Evolutionary conservation across 768 basidiomycete genomes (phyloP), one percentile per base, ranked within the genome.

Genomic region (Hericium erinaceus): DNA sequence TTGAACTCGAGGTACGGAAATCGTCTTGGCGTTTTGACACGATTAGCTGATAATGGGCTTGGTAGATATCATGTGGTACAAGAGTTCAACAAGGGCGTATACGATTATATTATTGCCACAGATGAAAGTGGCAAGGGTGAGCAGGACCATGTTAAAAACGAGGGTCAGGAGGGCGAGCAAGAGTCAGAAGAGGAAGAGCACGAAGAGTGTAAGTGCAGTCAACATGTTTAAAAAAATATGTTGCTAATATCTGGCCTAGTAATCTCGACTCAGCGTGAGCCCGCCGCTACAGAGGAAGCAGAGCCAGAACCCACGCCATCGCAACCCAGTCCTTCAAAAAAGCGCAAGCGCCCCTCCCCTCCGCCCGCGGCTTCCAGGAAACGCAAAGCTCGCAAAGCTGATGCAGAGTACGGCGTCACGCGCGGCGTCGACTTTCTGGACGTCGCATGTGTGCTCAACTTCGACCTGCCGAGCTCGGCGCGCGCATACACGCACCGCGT

Each of bases 81-180:
- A 65, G 97, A 98, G 70, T 99, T 99, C 67, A 99, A 99, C 71
- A 90, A 92, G 64, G 97, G 97, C 2, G 92, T 97, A 8, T 98
- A 98, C 65, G 94, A 99, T 68, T 98, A 98, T 69, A 93, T 98
- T 61, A 97, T 99, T 56, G 97, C 97, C 0, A 95, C 95, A 10
- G 95, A 98, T 67, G 97, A 98, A 72, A 84, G 83, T 57, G 81
- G 83, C 0, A 74, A 76, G 3, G 75, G 74, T 3, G 73, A 75
- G 1, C 80, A 80, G 57, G 73, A 73, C 15, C 82, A 84, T 56
- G 69, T 69, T n/a, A 77, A 76, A 10, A 71, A 72, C 11, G 81
- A 81, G 55, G 66, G 71, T 18, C 72, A 68, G 11, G 79, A 74
- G 5, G 72, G 69, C 12, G 70, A 69, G 1, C 71, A 72, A 13